Percentiles rank a stretch among this genome's conserved stretches.
Conservation (phyloP, 1,139 yeast genomes). For the Candida tetrigidarum region DNA sequence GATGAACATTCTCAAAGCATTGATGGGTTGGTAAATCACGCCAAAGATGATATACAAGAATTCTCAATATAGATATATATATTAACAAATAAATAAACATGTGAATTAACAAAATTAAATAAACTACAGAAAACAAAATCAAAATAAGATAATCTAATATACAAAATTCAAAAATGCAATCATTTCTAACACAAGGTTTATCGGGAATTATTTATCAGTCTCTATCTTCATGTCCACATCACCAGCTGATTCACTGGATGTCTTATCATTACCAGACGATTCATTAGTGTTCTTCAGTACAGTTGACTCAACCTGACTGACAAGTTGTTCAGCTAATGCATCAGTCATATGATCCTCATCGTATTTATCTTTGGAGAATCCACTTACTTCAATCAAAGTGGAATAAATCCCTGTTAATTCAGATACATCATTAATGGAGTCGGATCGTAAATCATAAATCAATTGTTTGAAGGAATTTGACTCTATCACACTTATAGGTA, state of each 20-base stretch:
- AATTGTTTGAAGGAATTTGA: slow-evolving; percentile 58
- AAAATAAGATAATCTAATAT: neutral
- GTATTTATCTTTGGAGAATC: slow-evolving; percentile 14
- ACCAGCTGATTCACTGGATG: neutral
- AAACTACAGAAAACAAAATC: neutral
- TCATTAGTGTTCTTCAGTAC: neutral
- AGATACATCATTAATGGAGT: slow-evolving; percentile 48
- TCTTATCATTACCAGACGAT: neutral
- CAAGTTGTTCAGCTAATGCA: slow-evolving; percentile 2
- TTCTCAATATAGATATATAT: slow-evolving; percentile 18
- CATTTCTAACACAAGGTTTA: neutral
- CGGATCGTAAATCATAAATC: slow-evolving; percentile 52
- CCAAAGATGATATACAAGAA: slow-evolving; percentile 42
- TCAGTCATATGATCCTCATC: slow-evolving; percentile 1
- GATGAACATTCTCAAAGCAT: slow-evolving; percentile 24
- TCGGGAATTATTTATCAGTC: neutral
- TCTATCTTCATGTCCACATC: neutral
- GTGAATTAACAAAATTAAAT: neutral
- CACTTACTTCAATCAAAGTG: slow-evolving; percentile 50
- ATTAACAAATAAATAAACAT: slow-evolving; percentile 1
- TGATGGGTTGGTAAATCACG: slow-evolving; percentile 30
- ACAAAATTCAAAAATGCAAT: slow-evolving; percentile 2
- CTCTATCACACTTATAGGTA: slow-evolving; percentile 51
- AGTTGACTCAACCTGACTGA: neutral
- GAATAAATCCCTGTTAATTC: slow-evolving; percentile 52